These are phyloP conservation scores for Hordeum vulgare DNA, from an alignment of 176 grass and related monocot species.

Conservation along the genomic window MorexV3_pseudomolecules_assembly NC_058519.1:66097825-66098324, in stretches of 20 bases:
- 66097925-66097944: background rate
- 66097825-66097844: slow-evolving; percentile 74
- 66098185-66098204: slow-evolving; percentile 13
- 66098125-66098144: background rate
- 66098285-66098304: slow-evolving; percentile 47
- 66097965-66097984: background rate
- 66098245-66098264: slow-evolving; percentile 16
- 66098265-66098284: slow-evolving; percentile 68
- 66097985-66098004: background rate
- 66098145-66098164: background rate
- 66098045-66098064: background rate
- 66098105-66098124: background rate
- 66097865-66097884: slow-evolving; percentile 30
- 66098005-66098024: background rate
- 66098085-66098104: no score
- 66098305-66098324: slow-evolving; percentile 64
- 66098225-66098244: slow-evolving; percentile 13
- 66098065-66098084: background rate
- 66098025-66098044: background rate
- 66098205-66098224: slow-evolving; percentile 7
- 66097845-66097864: slow-evolving; percentile 34
- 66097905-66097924: slow-evolving; percentile 40
- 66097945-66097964: background rate
- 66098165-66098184: background rate
- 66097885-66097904: slow-evolving; percentile 57